A percentile compares a stretch with the other conserved stretches of the same genome.
Evolutionary conservation across 2,329 filamentous ascomycete genomes (phyloP).

Genomic region (Pezicula neosporulosa): DNA sequence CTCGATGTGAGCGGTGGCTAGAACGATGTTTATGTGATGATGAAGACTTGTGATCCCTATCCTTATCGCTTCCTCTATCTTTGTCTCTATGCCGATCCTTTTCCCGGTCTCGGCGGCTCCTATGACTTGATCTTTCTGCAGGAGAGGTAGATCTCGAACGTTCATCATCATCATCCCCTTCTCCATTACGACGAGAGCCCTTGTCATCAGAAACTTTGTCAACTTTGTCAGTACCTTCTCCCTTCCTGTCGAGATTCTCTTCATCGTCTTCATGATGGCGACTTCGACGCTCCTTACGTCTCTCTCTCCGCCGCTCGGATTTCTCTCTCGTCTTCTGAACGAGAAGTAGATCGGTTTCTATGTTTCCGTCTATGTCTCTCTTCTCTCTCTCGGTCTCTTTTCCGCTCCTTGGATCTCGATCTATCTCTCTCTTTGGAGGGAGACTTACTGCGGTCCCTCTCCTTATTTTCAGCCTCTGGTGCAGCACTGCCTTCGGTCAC

Average conservation of each 20-base stretch:
- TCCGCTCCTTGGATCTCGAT: conserved; percentile 28
- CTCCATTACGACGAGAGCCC: not conserved
- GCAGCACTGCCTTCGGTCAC: conserved; percentile 22
- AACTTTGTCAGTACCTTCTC: conserved; percentile 1
- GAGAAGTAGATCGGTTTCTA: conserved; percentile 26
- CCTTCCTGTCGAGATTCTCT: conserved; percentile 11
- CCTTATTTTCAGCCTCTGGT: conserved; percentile 20
- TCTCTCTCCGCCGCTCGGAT: conserved; percentile 25
- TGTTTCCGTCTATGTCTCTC: conserved; percentile 24
- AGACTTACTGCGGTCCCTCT: conserved; percentile 21
- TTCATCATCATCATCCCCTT: conserved; percentile 42
- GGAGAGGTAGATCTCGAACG: conserved; percentile 64
- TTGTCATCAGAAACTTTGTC: not conserved
- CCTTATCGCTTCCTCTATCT: conserved; percentile 38
- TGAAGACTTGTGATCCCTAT: conserved; percentile 37
- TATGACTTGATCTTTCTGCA: conserved; percentile 53
- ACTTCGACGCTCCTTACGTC: conserved; percentile 21
- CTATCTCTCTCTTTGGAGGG: conserved; percentile 19
- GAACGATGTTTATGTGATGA: conserved; percentile 37
- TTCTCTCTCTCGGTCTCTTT: conserved; percentile 19
- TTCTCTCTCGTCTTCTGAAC: conserved; percentile 29
- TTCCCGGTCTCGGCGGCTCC: conserved; percentile 59
- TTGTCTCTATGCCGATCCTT: conserved; percentile 38
- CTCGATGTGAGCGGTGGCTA: conserved; percentile 47
- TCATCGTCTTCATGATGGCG: conserved; percentile 15